Evolutionary conservation across 805 yeast genomes (phyloP), one percentile per base, ranked within the genome.

Genomic region (Dipodascopsis uninucleata): DNA sequence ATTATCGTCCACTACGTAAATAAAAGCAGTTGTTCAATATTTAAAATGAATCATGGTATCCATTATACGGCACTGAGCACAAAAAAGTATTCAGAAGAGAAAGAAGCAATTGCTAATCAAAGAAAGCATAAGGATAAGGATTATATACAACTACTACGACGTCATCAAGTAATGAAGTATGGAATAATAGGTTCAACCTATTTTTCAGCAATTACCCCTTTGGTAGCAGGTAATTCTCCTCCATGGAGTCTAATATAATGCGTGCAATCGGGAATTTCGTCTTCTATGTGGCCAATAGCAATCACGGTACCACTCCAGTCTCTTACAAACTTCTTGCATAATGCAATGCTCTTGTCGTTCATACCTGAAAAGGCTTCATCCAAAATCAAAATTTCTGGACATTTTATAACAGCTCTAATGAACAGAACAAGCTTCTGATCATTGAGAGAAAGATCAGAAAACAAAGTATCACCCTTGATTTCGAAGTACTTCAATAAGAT

Each of bases 311-410:
- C 85, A 2, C 76, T 73, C 75, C 80, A 79, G 28, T 74, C 66
- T 22, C 72, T 62, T 12, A 78, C 62, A 5, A 79, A 55, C 25
- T 68, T 67, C 55, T 79, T 79, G 43, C 87, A 82, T 38, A 67
- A 70, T 31, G 69, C 69, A 47, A 81, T 70, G 26, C 76, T 72
- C 17, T 71, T 75, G 41, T 78, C 81, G 31, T 82, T 85, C 93
- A 90, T 85, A 12, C 88, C 94, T 18, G 95, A 85, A 47, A 90
- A 78, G 0, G 97, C 95, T 68, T 90, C 98, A 64, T 90, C 98
- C 2, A 90, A 68, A 36, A 90, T 82, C 41, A 90, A 69, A 1
- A 90, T 67, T 38, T 77, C 75, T 0, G 98, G 98, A 51, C 77
- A 69, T 61, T 85, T 86, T 32, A 86, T 72, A 14, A 90, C 59